These are phyloP conservation scores for Cerrena zonata DNA, from an alignment of 1,284 basidiomycete species.

Conservation along the genomic window DNA sequence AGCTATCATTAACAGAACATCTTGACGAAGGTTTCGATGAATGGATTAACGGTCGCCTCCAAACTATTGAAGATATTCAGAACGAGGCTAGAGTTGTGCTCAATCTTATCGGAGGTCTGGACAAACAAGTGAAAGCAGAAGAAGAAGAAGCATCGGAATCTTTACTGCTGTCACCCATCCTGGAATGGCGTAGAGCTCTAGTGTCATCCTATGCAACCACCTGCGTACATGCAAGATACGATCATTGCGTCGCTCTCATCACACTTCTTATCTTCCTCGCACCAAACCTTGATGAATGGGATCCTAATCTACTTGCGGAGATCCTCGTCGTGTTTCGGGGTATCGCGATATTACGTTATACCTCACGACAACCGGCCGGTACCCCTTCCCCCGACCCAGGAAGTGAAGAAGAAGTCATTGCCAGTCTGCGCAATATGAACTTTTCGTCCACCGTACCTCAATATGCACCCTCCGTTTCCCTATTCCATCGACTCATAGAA, in stretches of 20 bases:
- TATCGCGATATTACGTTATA: slow-evolving; percentile 58
- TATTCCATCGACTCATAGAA: slow-evolving; percentile 64
- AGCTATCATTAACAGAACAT: slow-evolving; percentile 44
- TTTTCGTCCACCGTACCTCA: slow-evolving; percentile 49
- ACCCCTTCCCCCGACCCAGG: slow-evolving; percentile 32
- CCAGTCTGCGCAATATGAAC: slow-evolving; percentile 65
- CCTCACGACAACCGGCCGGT: slow-evolving; percentile 53
- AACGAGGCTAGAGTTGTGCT: slow-evolving; percentile 49
- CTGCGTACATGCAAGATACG: slow-evolving; percentile 66
- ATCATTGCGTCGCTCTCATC: slow-evolving; percentile 59
- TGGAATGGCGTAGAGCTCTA: slow-evolving; percentile 58
- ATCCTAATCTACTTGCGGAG: slow-evolving; percentile 61
- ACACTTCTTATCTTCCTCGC: slow-evolving; percentile 69
- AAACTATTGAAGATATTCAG: slow-evolving; percentile 51
- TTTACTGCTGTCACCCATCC: slow-evolving; percentile 45
- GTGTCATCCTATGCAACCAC: slow-evolving; percentile 56
- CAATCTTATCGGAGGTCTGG: slow-evolving; percentile 65
- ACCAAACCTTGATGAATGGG: slow-evolving; percentile 55
- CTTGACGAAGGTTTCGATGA: slow-evolving; percentile 53
- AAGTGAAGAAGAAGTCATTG: slow-evolving; percentile 57
- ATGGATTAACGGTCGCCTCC: slow-evolving; percentile 57
- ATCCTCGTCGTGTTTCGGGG: slow-evolving; percentile 75
- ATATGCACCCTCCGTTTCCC: slow-evolving; percentile 55
- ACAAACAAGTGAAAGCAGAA: slow-evolving; percentile 66
- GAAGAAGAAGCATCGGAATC: slow-evolving; percentile 50